Conservation (phyloP, 2,329 filamentous ascomycete genomes). For the Pestalotiopsis sp. region DNA sequence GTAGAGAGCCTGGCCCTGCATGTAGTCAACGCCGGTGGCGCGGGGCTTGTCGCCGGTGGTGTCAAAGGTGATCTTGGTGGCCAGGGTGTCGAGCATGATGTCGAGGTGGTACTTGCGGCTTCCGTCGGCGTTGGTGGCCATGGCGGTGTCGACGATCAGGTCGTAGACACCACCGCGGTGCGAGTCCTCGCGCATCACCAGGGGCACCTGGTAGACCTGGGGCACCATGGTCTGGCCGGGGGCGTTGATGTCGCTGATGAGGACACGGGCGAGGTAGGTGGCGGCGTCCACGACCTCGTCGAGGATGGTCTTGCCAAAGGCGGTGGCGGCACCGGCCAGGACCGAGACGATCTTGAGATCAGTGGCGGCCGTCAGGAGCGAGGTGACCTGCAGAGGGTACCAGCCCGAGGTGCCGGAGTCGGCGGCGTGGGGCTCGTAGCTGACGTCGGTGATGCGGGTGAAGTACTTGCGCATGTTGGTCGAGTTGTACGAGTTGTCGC, state of each 20-base stretch:
- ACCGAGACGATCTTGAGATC: slow-evolving; percentile 13
- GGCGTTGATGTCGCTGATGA: slow-evolving; percentile 39
- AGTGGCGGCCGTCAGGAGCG: slow-evolving; percentile 9
- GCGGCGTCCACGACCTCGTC: slow-evolving; percentile 5
- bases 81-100: slow-evolving; percentile 38
- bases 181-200: slow-evolving; percentile 43
- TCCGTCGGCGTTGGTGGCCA: slow-evolving; percentile 49
- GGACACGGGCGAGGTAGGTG: slow-evolving; percentile 8
- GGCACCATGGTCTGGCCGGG: slow-evolving; percentile 51
- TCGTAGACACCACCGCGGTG: slow-evolving; percentile 54
- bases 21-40: slow-evolving; percentile 44
- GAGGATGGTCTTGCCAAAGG: slow-evolving; percentile 8
- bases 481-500: slow-evolving; percentile 61
- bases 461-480: slow-evolving; percentile 62
- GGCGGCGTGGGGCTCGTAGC: slow-evolving; percentile 8
- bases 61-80: slow-evolving; percentile 43
- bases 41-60: slow-evolving; percentile 30
- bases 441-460: slow-evolving; percentile 41
- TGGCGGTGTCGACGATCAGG: slow-evolving; percentile 34
- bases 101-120: slow-evolving; percentile 41
- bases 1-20: slow-evolving; percentile 43
- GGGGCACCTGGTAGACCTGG: slow-evolving; percentile 52
- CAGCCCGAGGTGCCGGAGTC: slow-evolving; percentile 9
- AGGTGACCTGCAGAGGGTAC: slow-evolving; percentile 12
- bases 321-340: slow-evolving; percentile 3